Evolutionary conservation across 805 yeast species (phyloP), one percentile per base, ranked within the genome.

Genomic region (Pichia phayaonensis): DNA sequence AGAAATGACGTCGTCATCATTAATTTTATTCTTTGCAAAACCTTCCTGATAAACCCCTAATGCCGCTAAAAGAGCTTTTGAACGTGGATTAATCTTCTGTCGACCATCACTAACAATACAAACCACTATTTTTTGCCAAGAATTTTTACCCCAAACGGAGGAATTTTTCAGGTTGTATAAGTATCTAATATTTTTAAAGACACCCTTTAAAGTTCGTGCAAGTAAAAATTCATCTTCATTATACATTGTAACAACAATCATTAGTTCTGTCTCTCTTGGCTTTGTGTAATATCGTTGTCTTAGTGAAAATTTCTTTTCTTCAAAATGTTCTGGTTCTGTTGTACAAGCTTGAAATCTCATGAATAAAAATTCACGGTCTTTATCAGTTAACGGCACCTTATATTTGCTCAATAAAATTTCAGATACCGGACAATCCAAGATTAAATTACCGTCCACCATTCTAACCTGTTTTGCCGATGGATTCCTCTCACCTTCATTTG

Each of bases 321-420:
- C 70, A 61, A 86, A 87, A 49, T 83, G 80, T 12, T 79, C 73
- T 0, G 98, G 98, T 55, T 92, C 95, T 65, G 96, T 85, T 1
- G 98, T 92, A 21, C 87, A 90, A 0, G 97, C 97, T 51, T 94
- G 88, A 67, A 90, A 92, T 65, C 98, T 77, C 92, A 92, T 84
- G 60, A 84, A 88, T 34, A 81, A 75, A 74, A 84, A 85, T 71
- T 92, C 90, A 63, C 73, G 69, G 64, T 57, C 69, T 41, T 59
- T 72, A 58, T 53, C 77, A 61, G 62, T 74, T 69, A 60, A 72
- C 62, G 49, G 78, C 68, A 55, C 64, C 45, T 72, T 65, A 59
- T 76, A 83, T 59, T 79, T 79, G 45, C 53, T 67, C 42, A 85
- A 68, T 46, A 89, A 72, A 45, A 79, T 75, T 29, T 79, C 77